These are phyloP conservation scores for Arthromyces matolae DNA, from an alignment of 768 basidiomycete genomes.

Conservation along the genomic window DNA sequence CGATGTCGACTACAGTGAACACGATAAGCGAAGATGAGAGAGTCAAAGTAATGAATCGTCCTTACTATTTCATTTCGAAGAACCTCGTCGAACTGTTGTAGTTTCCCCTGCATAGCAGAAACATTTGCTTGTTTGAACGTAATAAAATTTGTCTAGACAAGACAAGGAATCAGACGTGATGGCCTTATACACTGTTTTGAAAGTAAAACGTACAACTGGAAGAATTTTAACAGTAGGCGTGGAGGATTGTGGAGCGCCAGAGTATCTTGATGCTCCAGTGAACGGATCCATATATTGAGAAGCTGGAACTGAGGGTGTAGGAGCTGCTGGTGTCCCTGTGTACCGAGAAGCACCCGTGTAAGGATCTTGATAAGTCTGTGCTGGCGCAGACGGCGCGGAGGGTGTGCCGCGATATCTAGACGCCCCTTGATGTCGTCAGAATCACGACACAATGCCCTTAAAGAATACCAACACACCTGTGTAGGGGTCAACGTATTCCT, in stretches of 20 bases:
- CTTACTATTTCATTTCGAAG: conserved; percentile 69
- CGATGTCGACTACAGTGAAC: conserved; percentile 64
- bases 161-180: not conserved
- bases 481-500: conserved; percentile 80
- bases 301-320: conserved; percentile 28
- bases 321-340: conserved; percentile 35
- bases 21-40: conserved; percentile 3
- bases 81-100: conserved; percentile 69
- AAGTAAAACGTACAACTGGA: conserved; percentile 50
- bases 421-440: conserved; percentile 38
- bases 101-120: conserved; percentile 72
- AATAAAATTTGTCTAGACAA: conserved; percentile 53
- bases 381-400: conserved; percentile 27
- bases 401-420: conserved; percentile 56
- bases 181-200: too few relatives aligned
- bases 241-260: conserved; percentile 36
- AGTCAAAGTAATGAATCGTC: not conserved
- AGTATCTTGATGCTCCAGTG: conserved; percentile 66
- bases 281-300: conserved; percentile 58
- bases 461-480: conserved; percentile 53
- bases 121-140: conserved; percentile 85
- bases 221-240: conserved; percentile 39
- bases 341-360: conserved; percentile 73
- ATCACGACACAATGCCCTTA: conserved; percentile 4
- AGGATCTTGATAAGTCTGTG: conserved; percentile 55